A percentile compares a stretch with the other conserved stretches of the same genome.
These are phyloP conservation scores for Termitomyces sp. DNA, from an alignment of 768 basidiomycete species.

Conservation along the genomic window DNA sequence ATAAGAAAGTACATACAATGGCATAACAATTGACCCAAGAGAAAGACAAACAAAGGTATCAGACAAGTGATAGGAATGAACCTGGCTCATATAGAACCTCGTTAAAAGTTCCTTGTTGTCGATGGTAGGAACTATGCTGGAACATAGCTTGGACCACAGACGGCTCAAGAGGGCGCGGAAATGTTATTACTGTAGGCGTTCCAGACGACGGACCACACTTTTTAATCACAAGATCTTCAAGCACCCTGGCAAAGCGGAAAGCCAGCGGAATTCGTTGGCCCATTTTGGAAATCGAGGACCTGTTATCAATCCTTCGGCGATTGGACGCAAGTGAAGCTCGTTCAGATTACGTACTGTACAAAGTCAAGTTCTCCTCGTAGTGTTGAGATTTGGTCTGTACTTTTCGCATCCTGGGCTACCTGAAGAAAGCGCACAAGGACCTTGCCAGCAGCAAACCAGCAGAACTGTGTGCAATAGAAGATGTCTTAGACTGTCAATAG, in stretches of 20 bases:
- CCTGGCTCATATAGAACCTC: conserved; percentile 30
- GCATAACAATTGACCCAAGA: background rate
- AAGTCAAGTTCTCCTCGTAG: conserved; percentile 62
- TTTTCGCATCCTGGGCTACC: conserved; percentile 53
- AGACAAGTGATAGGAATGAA: conserved; percentile 27
- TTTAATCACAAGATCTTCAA: conserved; percentile 41
- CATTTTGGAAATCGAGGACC: conserved; percentile 54
- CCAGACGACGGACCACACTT: conserved; percentile 28
- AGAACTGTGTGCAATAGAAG: conserved; percentile 34
- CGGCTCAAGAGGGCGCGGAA: conserved; percentile 28
- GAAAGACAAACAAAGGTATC: background rate
- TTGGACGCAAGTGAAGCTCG: background rate
- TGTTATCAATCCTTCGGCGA: conserved; percentile 16
- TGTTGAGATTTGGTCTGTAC: conserved; percentile 50
- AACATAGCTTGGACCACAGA: conserved; percentile 25
- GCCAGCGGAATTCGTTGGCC: conserved; percentile 67
- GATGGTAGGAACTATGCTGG: conserved; percentile 20
- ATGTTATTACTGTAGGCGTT: conserved; percentile 24
- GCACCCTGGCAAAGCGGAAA: conserved; percentile 52
- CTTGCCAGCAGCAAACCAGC: conserved; percentile 66
- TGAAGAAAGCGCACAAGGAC: conserved; percentile 64
- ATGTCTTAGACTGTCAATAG: background rate
- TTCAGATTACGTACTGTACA: conserved; percentile 45
- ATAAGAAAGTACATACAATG: background rate
- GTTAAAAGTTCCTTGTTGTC: conserved; percentile 22